These are phyloP conservation scores for Ustilago loliicola DNA, from an alignment of 1,284 basidiomycete genomes.

Conservation along the genomic window DNA sequence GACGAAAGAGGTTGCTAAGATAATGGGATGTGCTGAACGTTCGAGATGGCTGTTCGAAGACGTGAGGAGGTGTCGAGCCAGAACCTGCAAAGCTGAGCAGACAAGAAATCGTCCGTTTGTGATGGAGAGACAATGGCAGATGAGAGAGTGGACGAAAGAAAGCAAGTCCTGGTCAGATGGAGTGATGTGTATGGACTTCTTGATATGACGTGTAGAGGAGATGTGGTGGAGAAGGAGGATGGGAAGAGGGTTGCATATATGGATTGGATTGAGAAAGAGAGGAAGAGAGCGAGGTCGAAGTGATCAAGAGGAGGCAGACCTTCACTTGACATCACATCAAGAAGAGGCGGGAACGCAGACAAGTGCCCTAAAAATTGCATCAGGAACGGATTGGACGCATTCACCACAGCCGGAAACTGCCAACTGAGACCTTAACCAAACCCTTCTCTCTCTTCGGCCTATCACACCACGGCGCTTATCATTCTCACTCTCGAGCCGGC, in stretches of 20 bases:
- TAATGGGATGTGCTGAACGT: neutral
- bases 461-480: neutral
- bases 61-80: neutral
- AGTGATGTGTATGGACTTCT: neutral
- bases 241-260: conserved; percentile 18
- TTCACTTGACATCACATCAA: neutral
- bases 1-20: neutral
- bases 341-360: conserved; percentile 12
- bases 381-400: conserved; percentile 15
- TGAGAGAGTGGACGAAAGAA: neutral
- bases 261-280: conserved; percentile 3
- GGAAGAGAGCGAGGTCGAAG: conserved; percentile 5
- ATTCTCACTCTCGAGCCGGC: neutral
- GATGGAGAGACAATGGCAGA: neutral
- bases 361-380: conserved; percentile 32
- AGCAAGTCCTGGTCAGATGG: neutral
- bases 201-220: neutral
- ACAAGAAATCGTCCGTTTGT: neutral
- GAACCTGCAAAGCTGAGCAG: neutral
- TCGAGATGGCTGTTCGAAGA: neutral
- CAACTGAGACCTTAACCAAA: conserved; percentile 10
- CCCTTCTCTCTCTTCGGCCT: neutral
- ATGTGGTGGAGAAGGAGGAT: conserved; percentile 4
- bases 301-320: neutral
- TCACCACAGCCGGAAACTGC: conserved; percentile 4